Base-by-base conservation (phyloP, 139 green algal species). In the Medakamo hakoo region DNA sequence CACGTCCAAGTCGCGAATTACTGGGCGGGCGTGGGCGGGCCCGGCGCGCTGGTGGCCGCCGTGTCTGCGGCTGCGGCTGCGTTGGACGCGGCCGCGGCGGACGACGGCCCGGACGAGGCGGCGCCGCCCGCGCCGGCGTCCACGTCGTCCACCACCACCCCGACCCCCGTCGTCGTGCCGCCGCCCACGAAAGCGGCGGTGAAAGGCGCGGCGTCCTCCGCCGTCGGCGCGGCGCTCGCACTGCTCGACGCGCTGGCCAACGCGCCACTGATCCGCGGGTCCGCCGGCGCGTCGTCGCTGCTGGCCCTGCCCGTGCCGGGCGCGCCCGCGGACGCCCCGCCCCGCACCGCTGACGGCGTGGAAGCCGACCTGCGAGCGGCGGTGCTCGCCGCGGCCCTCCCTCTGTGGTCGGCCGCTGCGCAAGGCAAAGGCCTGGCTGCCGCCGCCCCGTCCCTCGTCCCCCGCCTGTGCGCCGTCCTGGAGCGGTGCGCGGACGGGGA, bases 1-100 rank as follows among this genome's bases (percentile, higher is more conserved):
- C 91, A 95, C 69, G 76, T 75, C 28, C 75, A 91, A 55, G 65
- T 94, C 29, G 70, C 95, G 56, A 89, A 86, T 76, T 89, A 84
- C 71, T 88, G 87, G n/a, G 62, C 79, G 59, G 64, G 65, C n/a
- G 65, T 71, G 9, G 70, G 72, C 55, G 81, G 81, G 55, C 68
- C 80, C 56, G 26, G 26, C 26, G 48, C 64, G 23, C 65, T 82
- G 29, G 55, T 80, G 64, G 31, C 30, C 22, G 55, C 71, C 4
- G 63, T 80, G 55, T 9, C 40, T 9, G 40, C 40, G 9, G 40
- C 40, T 9, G 40, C 40, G 40, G 40, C 40, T 16, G 40, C 40
- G 40, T 16, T 52, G 40, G 40, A 52, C 40, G 40, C 9, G 40
- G 40, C 40, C 9, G 40, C 9, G 40, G 40, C 40, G 40, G 40